Percentiles rank a stretch among this genome's conserved stretches.
Evolutionary conservation across 495 filamentous ascomycete genomes (phyloP).

Genomic region (Xylaria sp.): DNA sequence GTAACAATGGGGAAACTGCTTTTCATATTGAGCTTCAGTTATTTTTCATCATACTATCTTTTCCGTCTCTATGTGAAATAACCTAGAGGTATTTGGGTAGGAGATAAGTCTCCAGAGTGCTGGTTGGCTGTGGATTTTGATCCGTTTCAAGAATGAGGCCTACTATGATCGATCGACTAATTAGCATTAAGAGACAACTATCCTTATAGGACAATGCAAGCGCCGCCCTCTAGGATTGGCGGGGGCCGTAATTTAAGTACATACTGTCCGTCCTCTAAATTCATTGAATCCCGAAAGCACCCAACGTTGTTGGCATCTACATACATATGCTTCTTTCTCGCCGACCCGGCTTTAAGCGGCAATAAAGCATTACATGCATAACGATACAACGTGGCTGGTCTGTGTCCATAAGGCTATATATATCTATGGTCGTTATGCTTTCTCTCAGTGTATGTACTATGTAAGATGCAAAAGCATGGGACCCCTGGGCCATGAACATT

Average conservation of each 20-base stretch:
- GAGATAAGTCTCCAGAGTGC: neutral
- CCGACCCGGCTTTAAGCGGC: neutral
- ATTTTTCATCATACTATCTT: neutral
- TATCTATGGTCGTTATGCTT: neutral
- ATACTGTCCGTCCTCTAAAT: neutral
- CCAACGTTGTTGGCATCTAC: neutral
- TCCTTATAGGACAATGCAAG: neutral
- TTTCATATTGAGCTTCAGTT: neutral
- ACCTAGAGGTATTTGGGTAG: neutral
- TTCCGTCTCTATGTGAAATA: neutral
- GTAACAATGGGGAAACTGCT: neutral
- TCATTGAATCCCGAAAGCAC: neutral
- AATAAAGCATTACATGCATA: neutral
- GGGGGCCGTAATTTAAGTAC: neutral
- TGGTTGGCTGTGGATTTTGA: neutral
- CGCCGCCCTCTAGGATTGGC: neutral
- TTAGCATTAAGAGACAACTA: neutral
- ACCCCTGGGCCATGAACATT: neutral
- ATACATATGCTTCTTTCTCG: neutral
- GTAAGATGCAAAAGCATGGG: neutral
- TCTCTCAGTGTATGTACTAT: neutral
- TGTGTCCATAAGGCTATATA: neutral
- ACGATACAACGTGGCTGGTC: neutral
- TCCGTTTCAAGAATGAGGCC: neutral
- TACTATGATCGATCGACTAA: neutral